phyloP scores from a whole-genome alignment of 2,329 filamentous ascomycete species.

The Fusarium torreyae region DNA sequence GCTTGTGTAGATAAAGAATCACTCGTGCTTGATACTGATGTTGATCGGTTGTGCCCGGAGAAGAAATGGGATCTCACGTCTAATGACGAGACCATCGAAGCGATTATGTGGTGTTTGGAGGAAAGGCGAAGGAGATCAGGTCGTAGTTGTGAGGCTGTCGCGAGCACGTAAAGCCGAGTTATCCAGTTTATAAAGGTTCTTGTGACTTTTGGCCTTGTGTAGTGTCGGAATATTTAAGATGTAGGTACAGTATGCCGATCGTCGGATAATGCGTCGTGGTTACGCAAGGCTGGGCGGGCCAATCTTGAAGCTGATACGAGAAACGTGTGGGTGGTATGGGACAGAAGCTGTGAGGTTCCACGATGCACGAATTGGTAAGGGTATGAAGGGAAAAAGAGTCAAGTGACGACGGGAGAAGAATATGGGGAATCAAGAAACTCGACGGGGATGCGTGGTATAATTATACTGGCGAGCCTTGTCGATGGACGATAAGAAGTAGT shows the following conservation, averaged over 20 bases:
- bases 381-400: conserved; percentile 2
- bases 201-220: conserved; percentile 26
- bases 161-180: conserved; percentile 15
- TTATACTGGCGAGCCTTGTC: conserved; percentile 28
- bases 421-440: conserved; percentile 8
- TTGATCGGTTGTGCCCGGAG: conserved; percentile 46
- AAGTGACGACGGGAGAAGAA: conserved; percentile 14
- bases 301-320: conserved; percentile 40
- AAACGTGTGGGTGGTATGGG: conserved; percentile 46
- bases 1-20: conserved; percentile 18
- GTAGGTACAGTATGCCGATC: conserved; percentile 38
- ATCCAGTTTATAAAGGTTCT: conserved; percentile 15
- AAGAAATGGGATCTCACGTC: conserved; percentile 48
- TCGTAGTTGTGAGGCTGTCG: conserved; percentile 29
- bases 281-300: conserved; percentile 33
- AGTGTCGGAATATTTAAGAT: conserved; percentile 27
- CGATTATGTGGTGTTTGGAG: conserved; percentile 31
- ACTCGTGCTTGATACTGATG: conserved; percentile 39
- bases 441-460: conserved; percentile 31
- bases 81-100: conserved; percentile 56
- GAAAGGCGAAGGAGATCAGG: conserved; percentile 7
- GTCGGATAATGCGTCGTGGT: conserved; percentile 33
- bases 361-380: conserved; percentile 16
- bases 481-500: conserved; percentile 26
- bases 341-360: conserved; percentile 33